Conservation (phyloP, 2,329 filamentous ascomycete species). For the Beauveria asiatica region DNA sequence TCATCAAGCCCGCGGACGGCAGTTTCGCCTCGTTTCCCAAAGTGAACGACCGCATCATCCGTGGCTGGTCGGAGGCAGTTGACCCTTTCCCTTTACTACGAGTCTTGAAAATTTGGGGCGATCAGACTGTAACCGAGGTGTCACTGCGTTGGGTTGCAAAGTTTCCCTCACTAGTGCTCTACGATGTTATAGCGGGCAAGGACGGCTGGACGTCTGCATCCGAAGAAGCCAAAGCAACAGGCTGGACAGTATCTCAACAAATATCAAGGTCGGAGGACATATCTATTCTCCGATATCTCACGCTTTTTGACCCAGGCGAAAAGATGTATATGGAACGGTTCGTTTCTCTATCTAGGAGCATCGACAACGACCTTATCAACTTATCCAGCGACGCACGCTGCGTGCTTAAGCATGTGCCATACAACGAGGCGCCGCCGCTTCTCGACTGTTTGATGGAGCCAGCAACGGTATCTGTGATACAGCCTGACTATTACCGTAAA, state of each 20-base stretch:
- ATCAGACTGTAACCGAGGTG: slow-evolving; percentile 28
- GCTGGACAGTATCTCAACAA: slow-evolving; percentile 26
- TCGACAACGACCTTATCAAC: slow-evolving; percentile 27
- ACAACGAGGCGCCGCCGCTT: slow-evolving; percentile 23
- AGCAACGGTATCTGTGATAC: slow-evolving; percentile 19
- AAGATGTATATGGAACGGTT: slow-evolving; percentile 17
- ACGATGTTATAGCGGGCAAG: slow-evolving; percentile 31
- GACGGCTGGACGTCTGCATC: slow-evolving; percentile 27
- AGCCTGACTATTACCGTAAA: slow-evolving; percentile 23
- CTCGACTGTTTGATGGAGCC: slow-evolving; percentile 26
- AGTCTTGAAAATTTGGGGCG: slow-evolving; percentile 37
- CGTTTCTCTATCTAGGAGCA: slow-evolving; percentile 22
- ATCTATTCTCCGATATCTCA: slow-evolving; percentile 26
- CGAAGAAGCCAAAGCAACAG: slow-evolving; percentile 18
- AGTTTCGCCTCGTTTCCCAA: slow-evolving; percentile 22
- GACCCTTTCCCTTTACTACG: slow-evolving; percentile 39
- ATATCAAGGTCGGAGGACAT: slow-evolving; percentile 19
- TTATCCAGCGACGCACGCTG: slow-evolving; percentile 26
- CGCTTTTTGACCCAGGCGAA: slow-evolving; percentile 25
- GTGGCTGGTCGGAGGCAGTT: slow-evolving; percentile 34
- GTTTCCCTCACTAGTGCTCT: slow-evolving; percentile 37
- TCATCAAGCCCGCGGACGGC: slow-evolving; percentile 31
- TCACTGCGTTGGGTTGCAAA: slow-evolving; percentile 32
- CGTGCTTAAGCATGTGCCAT: slow-evolving; percentile 24
- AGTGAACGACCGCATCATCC: slow-evolving; percentile 37